Evolutionary conservation across 306 rosid species (phyloP).

Genomic region (Elaeagnus macrophylla): DNA sequence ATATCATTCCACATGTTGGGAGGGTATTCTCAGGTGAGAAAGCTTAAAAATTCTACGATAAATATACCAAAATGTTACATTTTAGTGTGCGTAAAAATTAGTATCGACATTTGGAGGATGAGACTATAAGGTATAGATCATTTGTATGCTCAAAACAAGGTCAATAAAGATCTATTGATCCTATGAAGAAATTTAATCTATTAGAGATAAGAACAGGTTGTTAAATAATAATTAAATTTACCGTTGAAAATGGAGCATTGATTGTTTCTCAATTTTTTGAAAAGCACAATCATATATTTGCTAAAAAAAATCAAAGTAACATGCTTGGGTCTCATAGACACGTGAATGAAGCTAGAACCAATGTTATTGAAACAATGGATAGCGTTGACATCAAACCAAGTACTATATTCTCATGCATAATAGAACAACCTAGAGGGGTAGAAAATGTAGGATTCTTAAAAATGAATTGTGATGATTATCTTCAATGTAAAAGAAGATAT

Average conservation of each 20-base stretch:
- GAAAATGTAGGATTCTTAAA: not conserved
- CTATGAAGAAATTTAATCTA: not conserved
- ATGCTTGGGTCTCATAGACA: not conserved
- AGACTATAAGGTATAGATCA: not conserved
- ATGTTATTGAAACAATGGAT: not conserved
- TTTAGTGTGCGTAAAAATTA: not conserved
- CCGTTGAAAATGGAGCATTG: not conserved
- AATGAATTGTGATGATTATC: not conserved
- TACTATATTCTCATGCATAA: not conserved
- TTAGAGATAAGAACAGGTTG: not conserved
- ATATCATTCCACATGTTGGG: too few species aligned
- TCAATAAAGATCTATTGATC: not conserved
- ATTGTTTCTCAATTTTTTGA: not conserved
- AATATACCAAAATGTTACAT: too few species aligned
- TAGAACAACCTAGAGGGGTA: not conserved
- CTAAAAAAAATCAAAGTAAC: not conserved
- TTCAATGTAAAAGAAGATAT: too few species aligned
- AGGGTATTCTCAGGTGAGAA: too few species aligned
- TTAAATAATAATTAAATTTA: not conserved
- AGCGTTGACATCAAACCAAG: not conserved
- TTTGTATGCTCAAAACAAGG: not conserved
- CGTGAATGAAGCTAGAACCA: not conserved
- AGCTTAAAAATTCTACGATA: not conserved
- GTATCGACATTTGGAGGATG: not conserved
- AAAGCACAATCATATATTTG: slow-evolving; percentile 2